phyloP scores from a whole-genome alignment of 140 eudicot genomes.

The Flaveria floridana region DNA sequence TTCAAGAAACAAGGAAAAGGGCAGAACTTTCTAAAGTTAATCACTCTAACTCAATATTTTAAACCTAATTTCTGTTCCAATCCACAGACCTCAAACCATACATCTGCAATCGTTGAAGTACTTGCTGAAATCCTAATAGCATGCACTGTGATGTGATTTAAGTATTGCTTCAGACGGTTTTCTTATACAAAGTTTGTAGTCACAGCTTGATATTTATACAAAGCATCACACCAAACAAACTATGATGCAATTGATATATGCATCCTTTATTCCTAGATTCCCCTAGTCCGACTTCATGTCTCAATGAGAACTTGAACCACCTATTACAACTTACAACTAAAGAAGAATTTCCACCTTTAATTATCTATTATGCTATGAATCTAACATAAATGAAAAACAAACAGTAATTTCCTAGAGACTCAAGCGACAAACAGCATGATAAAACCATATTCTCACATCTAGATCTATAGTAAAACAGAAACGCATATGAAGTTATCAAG shows the following conservation, averaged over 20 bases:
- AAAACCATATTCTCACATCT: neutral
- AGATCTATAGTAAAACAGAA: constrained; percentile 8
- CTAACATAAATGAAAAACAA: neutral
- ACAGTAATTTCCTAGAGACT: neutral
- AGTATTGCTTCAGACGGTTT: neutral
- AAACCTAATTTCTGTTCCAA: neutral
- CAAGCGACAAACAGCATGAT: neutral
- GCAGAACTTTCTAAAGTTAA: neutral
- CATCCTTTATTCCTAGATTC: neutral
- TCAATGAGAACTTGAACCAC: neutral
- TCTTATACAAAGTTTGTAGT: neutral
- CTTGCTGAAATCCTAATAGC: neutral
- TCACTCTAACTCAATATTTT: neutral
- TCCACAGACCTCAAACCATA: neutral
- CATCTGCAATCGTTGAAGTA: neutral
- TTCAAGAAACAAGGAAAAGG: neutral
- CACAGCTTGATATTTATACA: too few relatives aligned
- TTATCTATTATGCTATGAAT: neutral
- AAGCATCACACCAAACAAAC: neutral
- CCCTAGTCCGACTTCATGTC: neutral
- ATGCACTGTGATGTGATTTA: neutral
- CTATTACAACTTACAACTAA: neutral
- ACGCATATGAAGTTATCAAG: neutral
- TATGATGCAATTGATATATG: neutral
- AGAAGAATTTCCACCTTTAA: too few relatives aligned